Evolutionary conservation across 345 rosid genomes (phyloP).

Genomic region (Euphorbia tirucalli): DNA sequence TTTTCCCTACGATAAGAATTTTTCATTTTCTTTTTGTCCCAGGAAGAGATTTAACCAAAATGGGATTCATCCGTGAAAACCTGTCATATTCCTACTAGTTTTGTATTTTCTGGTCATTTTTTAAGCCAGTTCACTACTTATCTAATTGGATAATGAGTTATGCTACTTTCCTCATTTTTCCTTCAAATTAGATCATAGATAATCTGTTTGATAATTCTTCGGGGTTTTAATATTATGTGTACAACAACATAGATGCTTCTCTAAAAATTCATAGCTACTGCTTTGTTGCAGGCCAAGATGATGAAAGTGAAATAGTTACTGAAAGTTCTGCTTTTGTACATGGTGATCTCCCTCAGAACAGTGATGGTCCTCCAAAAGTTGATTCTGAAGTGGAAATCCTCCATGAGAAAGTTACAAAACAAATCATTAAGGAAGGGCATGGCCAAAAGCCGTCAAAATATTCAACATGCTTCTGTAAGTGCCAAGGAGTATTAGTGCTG

Average conservation of each 20-base stretch:
- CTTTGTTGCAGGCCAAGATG: conserved; percentile 33
- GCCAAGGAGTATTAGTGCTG: background rate
- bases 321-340: conserved; percentile 58
- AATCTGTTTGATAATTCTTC: background rate
- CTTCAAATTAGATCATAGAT: background rate
- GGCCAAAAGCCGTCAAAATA: conserved; percentile 89
- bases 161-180: background rate
- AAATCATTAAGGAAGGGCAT: conserved; percentile 84
- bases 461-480: conserved; percentile 89
- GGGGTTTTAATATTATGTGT: background rate
- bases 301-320: conserved; percentile 53
- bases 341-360: conserved; percentile 59
- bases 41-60: too few species aligned
- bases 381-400: conserved; percentile 59
- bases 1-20: too few species aligned
- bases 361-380: conserved; percentile 62
- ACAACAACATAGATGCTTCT: too few species aligned
- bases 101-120: too few species aligned
- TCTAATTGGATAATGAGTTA: too few species aligned
- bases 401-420: conserved; percentile 84
- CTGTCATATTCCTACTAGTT: too few species aligned
- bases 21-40: too few species aligned
- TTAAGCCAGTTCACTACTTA: too few species aligned
- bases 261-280: too few species aligned
- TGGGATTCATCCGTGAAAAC: too few species aligned